phyloP scores from a whole-genome alignment of 2,329 filamentous ascomycete species.

The Penicillium sp. region DNA sequence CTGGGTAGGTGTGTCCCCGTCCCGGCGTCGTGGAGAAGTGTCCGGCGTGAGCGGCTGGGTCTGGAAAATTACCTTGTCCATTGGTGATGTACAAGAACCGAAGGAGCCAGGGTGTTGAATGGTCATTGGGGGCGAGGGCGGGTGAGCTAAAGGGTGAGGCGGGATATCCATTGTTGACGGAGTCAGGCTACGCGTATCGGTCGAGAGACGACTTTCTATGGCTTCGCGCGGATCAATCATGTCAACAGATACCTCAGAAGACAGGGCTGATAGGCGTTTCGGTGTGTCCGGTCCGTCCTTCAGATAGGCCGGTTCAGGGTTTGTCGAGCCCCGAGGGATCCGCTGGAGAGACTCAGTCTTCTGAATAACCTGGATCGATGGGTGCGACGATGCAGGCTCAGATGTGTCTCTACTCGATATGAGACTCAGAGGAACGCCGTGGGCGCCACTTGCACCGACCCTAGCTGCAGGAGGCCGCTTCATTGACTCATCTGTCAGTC shows the following conservation, averaged over 20 bases:
- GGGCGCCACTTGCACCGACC: constrained; percentile 21
- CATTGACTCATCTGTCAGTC: constrained; percentile 54
- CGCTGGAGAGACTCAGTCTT: constrained; percentile 57
- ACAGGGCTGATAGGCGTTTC: constrained; percentile 59
- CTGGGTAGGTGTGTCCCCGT: constrained; percentile 15
- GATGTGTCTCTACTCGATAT: constrained; percentile 32
- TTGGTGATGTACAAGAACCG: constrained; percentile 34
- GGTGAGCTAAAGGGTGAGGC: constrained; percentile 51
- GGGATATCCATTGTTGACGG: constrained; percentile 48
- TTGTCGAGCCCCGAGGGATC: constrained; percentile 49
- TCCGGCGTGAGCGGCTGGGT: constrained; percentile 48
- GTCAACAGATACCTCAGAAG: constrained; percentile 57
- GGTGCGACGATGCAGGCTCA: constrained; percentile 47
- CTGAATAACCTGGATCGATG: constrained; percentile 56
- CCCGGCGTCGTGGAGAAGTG: constrained; percentile 42
- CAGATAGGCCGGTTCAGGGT: constrained; percentile 36
- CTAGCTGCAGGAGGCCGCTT: constrained; percentile 44
- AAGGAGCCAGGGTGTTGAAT: constrained; percentile 44
- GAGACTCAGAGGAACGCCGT: constrained; percentile 32
- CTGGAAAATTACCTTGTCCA: constrained; percentile 39
- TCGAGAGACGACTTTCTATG: constrained; percentile 35
- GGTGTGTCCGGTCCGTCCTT: constrained; percentile 46
- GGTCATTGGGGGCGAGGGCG: constrained; percentile 52
- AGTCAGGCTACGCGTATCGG: constrained; percentile 37
- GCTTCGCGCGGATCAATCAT: constrained; percentile 49